phyloP scores from a whole-genome alignment of 2,329 filamentous ascomycete genomes.

The Exutisphaerella laricina region DNA sequence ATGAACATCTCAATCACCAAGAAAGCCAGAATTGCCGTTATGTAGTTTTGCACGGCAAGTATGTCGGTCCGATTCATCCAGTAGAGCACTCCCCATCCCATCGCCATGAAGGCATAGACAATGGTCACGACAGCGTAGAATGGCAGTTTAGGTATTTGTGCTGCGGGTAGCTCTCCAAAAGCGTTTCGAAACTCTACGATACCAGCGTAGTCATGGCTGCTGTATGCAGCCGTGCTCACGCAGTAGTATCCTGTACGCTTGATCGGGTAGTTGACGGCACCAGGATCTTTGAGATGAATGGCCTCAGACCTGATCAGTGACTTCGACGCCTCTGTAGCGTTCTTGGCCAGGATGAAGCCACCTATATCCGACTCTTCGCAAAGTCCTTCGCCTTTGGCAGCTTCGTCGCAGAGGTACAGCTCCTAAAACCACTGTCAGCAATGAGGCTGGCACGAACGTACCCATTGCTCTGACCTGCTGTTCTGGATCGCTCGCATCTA shows the following conservation, averaged over 20 bases:
- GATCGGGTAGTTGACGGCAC: constrained; percentile 73
- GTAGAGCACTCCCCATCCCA: constrained; percentile 92
- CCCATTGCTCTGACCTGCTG: constrained; percentile 4
- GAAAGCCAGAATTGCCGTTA: constrained; percentile 93
- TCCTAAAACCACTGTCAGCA: constrained; percentile 40
- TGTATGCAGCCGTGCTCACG: constrained; percentile 70
- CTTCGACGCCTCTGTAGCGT: constrained; percentile 65
- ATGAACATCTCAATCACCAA: constrained; percentile 93
- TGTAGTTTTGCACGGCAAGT: constrained; percentile 95
- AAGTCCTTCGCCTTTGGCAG: constrained; percentile 60
- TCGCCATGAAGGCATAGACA: constrained; percentile 79
- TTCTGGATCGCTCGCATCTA: constrained; percentile 41
- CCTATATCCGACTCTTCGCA: constrained; percentile 77
- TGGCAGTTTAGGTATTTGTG: constrained; percentile 92
- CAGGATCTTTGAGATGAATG: constrained; percentile 70
- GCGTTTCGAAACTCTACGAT: constrained; percentile 91
- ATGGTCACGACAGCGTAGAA: constrained; percentile 96
- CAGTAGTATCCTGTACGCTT: constrained; percentile 96
- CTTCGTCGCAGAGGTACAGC: constrained; percentile 70
- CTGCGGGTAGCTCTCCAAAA: constrained; percentile 90
- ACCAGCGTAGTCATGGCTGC: constrained; percentile 64
- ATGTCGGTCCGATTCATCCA: constrained; percentile 93
- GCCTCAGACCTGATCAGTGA: constrained; percentile 73
- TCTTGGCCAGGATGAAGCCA: constrained; percentile 72
- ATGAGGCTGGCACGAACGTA: background rate